These are phyloP conservation scores for Xylaria sp. DNA, from an alignment of 2,329 filamentous ascomycete genomes.

Conservation along the genomic window DNA sequence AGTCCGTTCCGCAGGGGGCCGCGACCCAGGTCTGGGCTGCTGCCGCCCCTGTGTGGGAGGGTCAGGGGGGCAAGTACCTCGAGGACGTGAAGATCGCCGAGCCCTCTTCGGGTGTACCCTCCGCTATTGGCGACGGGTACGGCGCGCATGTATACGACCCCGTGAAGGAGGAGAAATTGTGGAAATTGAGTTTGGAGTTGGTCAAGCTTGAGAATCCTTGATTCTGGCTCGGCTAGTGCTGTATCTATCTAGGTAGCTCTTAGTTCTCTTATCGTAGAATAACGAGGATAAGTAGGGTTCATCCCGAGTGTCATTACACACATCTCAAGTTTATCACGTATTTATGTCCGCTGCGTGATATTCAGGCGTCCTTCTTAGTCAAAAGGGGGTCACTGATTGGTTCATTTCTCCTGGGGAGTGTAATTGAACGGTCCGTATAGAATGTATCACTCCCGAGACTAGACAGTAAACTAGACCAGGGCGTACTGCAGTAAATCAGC, in stretches of 20 bases:
- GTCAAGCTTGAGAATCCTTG: constrained; percentile 23
- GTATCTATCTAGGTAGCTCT: background rate
- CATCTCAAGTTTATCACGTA: too few relatives aligned
- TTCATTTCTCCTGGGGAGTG: too few relatives aligned
- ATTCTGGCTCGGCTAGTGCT: background rate
- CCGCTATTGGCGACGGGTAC: constrained; percentile 13
- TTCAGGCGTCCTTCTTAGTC: too few relatives aligned
- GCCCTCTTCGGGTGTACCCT: background rate
- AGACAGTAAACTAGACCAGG: too few relatives aligned
- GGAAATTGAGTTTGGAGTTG: constrained; percentile 28
- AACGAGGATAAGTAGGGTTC: background rate
- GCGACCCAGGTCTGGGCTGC: constrained; percentile 61
- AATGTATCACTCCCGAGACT: too few relatives aligned
- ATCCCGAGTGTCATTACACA: too few relatives aligned
- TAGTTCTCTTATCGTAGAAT: background rate
- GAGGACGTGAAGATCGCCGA: constrained; percentile 54
- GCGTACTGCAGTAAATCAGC: too few relatives aligned
- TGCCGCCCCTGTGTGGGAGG: constrained; percentile 55
- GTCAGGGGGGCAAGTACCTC: constrained; percentile 60
- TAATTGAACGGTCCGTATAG: too few relatives aligned
- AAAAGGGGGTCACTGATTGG: too few relatives aligned
- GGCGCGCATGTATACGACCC: constrained; percentile 24
- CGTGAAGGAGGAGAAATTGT: constrained; percentile 29
- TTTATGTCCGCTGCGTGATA: too few relatives aligned
- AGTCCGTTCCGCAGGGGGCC: constrained; percentile 57